These are phyloP conservation scores for Leccinum olivaceopallidum DNA, from an alignment of 768 basidiomycete genomes.

Conservation along the genomic window DNA sequence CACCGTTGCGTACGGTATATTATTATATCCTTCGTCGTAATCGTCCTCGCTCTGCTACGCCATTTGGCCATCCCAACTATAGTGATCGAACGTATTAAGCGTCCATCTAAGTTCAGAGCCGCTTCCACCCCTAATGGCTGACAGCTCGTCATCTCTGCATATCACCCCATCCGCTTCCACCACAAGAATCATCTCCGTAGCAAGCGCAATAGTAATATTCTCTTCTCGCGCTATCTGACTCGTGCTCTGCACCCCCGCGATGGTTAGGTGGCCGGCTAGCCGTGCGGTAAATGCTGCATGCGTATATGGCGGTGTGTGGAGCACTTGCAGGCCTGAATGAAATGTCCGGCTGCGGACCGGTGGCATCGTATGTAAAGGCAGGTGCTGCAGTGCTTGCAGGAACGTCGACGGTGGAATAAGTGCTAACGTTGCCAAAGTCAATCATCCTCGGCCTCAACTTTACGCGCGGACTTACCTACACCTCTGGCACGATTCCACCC, in stretches of 20 bases:
- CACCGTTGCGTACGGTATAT: conserved; percentile 8
- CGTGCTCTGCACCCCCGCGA: conserved; percentile 55
- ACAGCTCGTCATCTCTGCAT: conserved; percentile 68
- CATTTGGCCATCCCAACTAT: conserved; percentile 71
- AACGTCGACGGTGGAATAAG: conserved; percentile 89
- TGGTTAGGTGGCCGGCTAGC: conserved; percentile 53
- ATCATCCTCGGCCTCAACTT: conserved; percentile 1
- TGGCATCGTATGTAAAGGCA: conserved; percentile 65
- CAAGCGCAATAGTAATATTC: conserved; percentile 68
- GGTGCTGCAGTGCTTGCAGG: conserved; percentile 67
- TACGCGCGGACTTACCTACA: conserved; percentile 54
- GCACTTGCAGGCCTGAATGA: conserved; percentile 70
- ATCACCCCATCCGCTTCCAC: conserved; percentile 72
- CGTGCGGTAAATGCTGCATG: conserved; percentile 68
- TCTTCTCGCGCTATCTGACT: conserved; percentile 75
- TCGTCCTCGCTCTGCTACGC: conserved; percentile 1
- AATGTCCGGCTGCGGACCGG: conserved; percentile 69
- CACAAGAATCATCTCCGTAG: conserved; percentile 73
- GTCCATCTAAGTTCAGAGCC: conserved; percentile 73
- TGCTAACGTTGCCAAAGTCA: conserved; percentile 45
- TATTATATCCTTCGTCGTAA: conserved; percentile 13
- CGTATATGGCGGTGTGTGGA: conserved; percentile 82
- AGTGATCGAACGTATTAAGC: conserved; percentile 63
- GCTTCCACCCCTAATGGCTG: conserved; percentile 39
- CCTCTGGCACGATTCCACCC: conserved; percentile 94